These are phyloP conservation scores for Chamaecrista fasciculata DNA, from an alignment of 306 rosid species.

Conservation along the genomic window DNA sequence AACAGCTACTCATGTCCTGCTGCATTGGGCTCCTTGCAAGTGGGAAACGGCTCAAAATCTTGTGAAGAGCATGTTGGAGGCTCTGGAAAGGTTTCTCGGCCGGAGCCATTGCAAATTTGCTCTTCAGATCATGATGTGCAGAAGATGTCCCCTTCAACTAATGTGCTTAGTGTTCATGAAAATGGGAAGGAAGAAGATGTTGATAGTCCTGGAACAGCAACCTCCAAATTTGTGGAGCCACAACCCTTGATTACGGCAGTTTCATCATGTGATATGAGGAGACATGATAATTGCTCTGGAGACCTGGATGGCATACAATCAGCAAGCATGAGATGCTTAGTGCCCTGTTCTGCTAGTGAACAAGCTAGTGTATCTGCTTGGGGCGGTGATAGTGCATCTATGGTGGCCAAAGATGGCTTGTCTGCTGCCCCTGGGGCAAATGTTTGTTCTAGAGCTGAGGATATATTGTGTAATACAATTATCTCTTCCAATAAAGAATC, in stretches of 20 bases:
- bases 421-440: slow-evolving; percentile 20
- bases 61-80: slow-evolving; percentile 41
- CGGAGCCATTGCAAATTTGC: slow-evolving; percentile 44
- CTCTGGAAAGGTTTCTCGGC: slow-evolving; percentile 43
- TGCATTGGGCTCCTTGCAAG: slow-evolving; percentile 46
- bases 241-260: slow-evolving; percentile 41
- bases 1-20: slow-evolving; percentile 42
- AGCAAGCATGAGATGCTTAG: slow-evolving; percentile 23
- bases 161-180: slow-evolving; percentile 35
- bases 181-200: slow-evolving; percentile 59
- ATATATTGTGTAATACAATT: slow-evolving; percentile 38
- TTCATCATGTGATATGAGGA: slow-evolving; percentile 36
- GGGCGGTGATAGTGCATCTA: slow-evolving; percentile 32
- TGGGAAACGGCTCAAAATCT: slow-evolving; percentile 35
- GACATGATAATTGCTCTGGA: slow-evolving; percentile 29
- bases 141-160: slow-evolving; percentile 46
- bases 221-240: slow-evolving; percentile 80
- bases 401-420: slow-evolving; percentile 32
- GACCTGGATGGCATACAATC: slow-evolving; percentile 39
- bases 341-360: slow-evolving; percentile 41
- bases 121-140: slow-evolving; percentile 41
- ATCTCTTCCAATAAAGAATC: slow-evolving; percentile 62
- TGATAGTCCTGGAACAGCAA: slow-evolving; percentile 93
- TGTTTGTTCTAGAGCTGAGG: slow-evolving; percentile 26
- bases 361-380: slow-evolving; percentile 31